phyloP scores from a whole-genome alignment of 345 rosid species.

The Camelina sativa region DNA sequence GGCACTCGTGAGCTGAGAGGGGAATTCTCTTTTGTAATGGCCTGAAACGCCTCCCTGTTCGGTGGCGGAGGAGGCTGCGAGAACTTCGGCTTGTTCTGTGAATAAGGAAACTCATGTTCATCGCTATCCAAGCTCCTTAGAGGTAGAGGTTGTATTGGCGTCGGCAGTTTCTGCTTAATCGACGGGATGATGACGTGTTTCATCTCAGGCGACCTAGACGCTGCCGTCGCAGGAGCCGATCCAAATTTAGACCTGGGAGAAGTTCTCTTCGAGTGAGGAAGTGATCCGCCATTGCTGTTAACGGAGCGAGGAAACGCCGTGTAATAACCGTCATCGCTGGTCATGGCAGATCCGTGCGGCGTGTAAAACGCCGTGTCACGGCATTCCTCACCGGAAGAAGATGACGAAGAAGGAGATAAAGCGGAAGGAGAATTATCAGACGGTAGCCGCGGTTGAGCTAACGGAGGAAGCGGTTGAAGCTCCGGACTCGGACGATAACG shows the following conservation, averaged over 20 bases:
- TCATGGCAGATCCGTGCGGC: slow-evolving; percentile 72
- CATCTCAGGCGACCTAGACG: slow-evolving; percentile 84
- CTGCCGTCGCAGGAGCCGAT: slow-evolving; percentile 26
- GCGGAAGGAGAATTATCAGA: slow-evolving; percentile 54
- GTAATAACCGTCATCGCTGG: slow-evolving; percentile 70
- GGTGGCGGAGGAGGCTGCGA: slow-evolving; percentile 89
- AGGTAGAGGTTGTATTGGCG: slow-evolving; percentile 24
- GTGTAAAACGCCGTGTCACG: slow-evolving; percentile 71
- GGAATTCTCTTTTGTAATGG: slow-evolving; percentile 49
- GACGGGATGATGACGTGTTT: slow-evolving; percentile 85
- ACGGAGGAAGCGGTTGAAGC: slow-evolving; percentile 88
- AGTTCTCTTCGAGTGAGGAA: slow-evolving; percentile 83
- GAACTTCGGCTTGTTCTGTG: slow-evolving; percentile 66
- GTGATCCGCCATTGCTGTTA: slow-evolving; percentile 47
- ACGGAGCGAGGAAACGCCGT: slow-evolving; percentile 56
- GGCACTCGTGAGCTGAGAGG: slow-evolving; percentile 45
- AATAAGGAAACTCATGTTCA: slow-evolving; percentile 38
- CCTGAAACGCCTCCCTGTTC: slow-evolving; percentile 76
- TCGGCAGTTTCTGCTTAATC: slow-evolving; percentile 52
- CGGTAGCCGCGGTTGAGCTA: slow-evolving; percentile 59
- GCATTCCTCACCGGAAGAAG: slow-evolving; percentile 67
- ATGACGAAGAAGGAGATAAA: slow-evolving; percentile 50
- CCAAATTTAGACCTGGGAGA: slow-evolving; percentile 68
- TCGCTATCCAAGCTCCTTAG: slow-evolving; percentile 20
- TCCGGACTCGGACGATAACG: slow-evolving; percentile 96